These are phyloP conservation scores for Wallacemonas sp. DNA, from an alignment of 208 protist species.

Conservation along the genomic window DNA sequence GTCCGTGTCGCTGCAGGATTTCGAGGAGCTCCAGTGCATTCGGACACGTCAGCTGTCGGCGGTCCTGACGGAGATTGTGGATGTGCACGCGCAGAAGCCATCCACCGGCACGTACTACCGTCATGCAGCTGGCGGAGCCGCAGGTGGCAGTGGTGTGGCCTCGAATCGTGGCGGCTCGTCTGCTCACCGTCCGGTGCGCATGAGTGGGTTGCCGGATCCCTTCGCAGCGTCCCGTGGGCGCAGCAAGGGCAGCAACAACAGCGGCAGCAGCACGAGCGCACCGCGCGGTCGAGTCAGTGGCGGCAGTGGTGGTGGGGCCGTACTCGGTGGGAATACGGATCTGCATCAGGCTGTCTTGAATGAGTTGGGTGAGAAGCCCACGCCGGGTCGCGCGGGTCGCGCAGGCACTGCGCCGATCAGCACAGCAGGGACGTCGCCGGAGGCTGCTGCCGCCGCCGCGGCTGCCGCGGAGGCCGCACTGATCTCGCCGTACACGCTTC, in stretches of 20 bases:
- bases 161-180: not conserved
- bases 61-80: constrained; percentile 67
- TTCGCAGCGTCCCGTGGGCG: not conserved
- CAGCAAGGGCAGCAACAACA: not conserved
- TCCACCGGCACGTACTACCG: constrained; percentile 21
- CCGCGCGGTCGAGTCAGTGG: no score
- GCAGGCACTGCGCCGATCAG: not conserved
- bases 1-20: constrained; percentile 78
- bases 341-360: not conserved
- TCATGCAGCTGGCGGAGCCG: not conserved
- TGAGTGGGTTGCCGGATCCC: constrained; percentile 22
- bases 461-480: not conserved
- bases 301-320: not conserved
- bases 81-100: constrained; percentile 69
- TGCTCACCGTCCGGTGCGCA: constrained; percentile 8
- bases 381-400: not conserved
- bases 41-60: constrained; percentile 66
- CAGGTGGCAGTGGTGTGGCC: not conserved
- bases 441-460: not conserved
- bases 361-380: constrained; percentile 3
- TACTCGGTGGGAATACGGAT: not conserved
- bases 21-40: constrained; percentile 84
- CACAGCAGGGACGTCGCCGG: not conserved
- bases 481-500: constrained; percentile 42
- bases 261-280: not conserved